These are phyloP conservation scores for Fusarium secorum DNA, from an alignment of 2,329 filamentous ascomycete species.

Conservation along the genomic window DNA sequence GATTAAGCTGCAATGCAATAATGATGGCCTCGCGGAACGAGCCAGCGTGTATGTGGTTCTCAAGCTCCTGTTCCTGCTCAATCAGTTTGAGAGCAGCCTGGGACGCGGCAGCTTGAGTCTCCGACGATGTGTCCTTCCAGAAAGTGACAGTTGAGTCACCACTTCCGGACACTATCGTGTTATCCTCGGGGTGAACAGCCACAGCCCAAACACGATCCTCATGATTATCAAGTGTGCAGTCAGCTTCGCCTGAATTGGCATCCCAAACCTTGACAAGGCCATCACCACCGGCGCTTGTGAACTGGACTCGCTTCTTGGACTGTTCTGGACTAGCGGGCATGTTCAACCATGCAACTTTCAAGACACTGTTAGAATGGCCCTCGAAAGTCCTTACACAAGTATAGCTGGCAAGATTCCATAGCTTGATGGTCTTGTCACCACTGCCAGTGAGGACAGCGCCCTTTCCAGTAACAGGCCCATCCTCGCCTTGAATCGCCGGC, in stretches of 20 bases:
- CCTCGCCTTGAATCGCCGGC: slow-evolving; percentile 75
- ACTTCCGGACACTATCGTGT: slow-evolving; percentile 86
- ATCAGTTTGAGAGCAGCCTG: slow-evolving; percentile 79
- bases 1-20: slow-evolving; percentile 90
- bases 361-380: slow-evolving; percentile 92
- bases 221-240: slow-evolving; percentile 94
- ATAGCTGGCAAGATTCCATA: slow-evolving; percentile 94
- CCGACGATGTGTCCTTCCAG: slow-evolving; percentile 89
- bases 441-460: slow-evolving; percentile 89
- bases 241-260: slow-evolving; percentile 81
- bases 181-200: slow-evolving; percentile 71
- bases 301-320: slow-evolving; percentile 68
- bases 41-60: slow-evolving; percentile 88
- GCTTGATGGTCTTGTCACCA: slow-evolving; percentile 93
- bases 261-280: slow-evolving; percentile 98
- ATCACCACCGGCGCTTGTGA: slow-evolving; percentile 90
- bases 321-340: slow-evolving; percentile 59
- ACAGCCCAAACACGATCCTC: slow-evolving; percentile 95
- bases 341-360: slow-evolving; percentile 90
- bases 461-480: slow-evolving; percentile 75
- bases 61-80: slow-evolving; percentile 92
- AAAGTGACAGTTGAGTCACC: slow-evolving; percentile 94
- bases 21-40: slow-evolving; percentile 94
- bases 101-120: slow-evolving; percentile 78
- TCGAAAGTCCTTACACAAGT: slow-evolving; percentile 93